Evolutionary conservation across 108 stramenopile genomes (phyloP).

Genomic region (Discostella stelligeroides): DNA sequence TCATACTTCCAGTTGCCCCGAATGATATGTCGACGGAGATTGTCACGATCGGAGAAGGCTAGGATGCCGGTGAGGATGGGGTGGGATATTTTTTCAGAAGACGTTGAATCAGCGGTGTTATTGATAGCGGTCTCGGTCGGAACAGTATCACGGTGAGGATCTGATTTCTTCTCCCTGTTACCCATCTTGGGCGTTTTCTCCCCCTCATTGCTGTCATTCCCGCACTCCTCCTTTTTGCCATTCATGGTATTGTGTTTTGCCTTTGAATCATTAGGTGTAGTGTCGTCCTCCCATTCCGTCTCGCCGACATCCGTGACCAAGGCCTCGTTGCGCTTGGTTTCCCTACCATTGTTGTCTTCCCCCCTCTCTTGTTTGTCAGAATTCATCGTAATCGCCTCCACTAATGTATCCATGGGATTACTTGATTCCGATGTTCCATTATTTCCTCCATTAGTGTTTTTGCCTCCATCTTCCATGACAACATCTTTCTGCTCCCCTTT

Average conservation of each 20-base stretch:
- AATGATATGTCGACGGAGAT: slow-evolving; percentile 75
- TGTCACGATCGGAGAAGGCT: slow-evolving; percentile 66
- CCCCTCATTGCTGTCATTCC: not conserved
- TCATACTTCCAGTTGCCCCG: slow-evolving; percentile 90
- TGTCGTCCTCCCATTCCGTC: not conserved
- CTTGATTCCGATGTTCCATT: not conserved
- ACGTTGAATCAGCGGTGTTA: not conserved
- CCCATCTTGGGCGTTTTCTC: not conserved
- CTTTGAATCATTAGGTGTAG: no score
- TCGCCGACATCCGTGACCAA: not conserved
- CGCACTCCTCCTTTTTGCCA: no score
- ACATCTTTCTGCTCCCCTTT: no score
- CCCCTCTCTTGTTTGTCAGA: not conserved
- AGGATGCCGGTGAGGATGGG: slow-evolving; percentile 76
- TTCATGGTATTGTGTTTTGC: not conserved
- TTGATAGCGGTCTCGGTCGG: slow-evolving; percentile 20
- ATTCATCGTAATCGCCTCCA: slow-evolving; percentile 4
- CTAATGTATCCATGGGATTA: slow-evolving; percentile 10
- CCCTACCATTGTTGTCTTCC: not conserved
- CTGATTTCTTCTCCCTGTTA: not conserved
- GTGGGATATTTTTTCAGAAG: not conserved
- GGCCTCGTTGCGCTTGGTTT: not conserved
- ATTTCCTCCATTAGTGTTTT: not conserved
- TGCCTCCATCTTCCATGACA: not conserved
- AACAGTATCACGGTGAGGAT: not conserved